Percentiles rank a stretch among this genome's conserved stretches.
phyloP scores from a whole-genome alignment of 345 rosid genomes.

The Euphorbia tirucalli region DNA sequence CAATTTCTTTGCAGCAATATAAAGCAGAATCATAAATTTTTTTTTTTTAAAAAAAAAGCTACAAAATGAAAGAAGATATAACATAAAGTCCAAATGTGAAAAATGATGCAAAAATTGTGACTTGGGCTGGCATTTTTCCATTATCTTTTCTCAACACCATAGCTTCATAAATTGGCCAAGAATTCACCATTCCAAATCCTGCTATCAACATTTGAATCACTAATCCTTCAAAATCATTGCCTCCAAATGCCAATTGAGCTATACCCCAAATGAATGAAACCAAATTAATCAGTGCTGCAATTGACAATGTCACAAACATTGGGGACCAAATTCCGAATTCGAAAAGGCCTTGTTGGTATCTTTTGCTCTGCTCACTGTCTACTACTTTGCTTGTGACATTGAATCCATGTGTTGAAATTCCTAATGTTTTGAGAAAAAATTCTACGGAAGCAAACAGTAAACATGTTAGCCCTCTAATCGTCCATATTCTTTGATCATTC shows the following conservation, averaged over 20 bases:
- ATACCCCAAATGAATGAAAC: conserved; percentile 37
- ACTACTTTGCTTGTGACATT: conserved; percentile 56
- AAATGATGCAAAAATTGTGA: conserved; percentile 29
- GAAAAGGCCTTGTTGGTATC: conserved; percentile 51
- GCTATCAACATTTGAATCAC: conserved; percentile 39
- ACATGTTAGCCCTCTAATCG: conserved; percentile 48
- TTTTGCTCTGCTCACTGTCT: conserved; percentile 50
- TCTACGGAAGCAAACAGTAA: conserved; percentile 38
- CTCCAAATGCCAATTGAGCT: neutral
- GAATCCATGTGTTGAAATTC: conserved; percentile 47
- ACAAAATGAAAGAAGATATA: conserved; percentile 26
- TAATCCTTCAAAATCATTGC: conserved; percentile 23
- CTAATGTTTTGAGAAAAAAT: conserved; percentile 43
- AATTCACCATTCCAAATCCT: conserved; percentile 45
- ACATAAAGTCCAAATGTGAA: conserved; percentile 30
- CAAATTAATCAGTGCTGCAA: conserved; percentile 52
- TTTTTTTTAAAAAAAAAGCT: too few species aligned
- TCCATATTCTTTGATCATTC: conserved; percentile 67
- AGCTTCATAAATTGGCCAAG: conserved; percentile 60
- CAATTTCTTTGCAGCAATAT: too few species aligned
- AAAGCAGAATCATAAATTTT: too few species aligned
- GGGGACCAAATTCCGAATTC: conserved; percentile 60
- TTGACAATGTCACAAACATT: conserved; percentile 44
- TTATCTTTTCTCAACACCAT: conserved; percentile 53
- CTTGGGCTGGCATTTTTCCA: conserved; percentile 44